Base-by-base conservation (phyloP, 345 rosid species). In the Reutealis trisperma region DNA sequence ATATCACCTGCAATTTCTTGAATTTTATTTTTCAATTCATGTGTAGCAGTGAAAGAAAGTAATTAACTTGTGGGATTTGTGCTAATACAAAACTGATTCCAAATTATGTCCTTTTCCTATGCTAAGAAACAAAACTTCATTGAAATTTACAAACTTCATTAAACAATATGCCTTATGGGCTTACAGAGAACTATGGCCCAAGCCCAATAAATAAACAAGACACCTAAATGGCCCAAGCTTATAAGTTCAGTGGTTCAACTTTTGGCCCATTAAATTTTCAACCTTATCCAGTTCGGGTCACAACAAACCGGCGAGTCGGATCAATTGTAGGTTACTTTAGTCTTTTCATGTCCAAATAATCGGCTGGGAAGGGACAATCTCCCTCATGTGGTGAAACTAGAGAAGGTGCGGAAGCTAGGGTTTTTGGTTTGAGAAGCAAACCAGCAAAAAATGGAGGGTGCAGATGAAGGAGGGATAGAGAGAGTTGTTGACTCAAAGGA, bases 401-500 rank as follows among this genome's bases (percentile, higher is more conserved):
- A 54, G 19, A 54, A 54, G n/a, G n/a, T 54, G 59, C 59, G 19
- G 59, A 11, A 64, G 18, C 22, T 78, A 84, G 83, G 89, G 87
- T 76, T 80, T 37, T 66, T 57, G 37, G 77, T 8, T 51, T 15
- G 6, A 2, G 44, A 67, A 60, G 0, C 15, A 12, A 27, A 60
- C 54, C n/a, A 21, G 2, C 44, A 18, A 75, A 34, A 34, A 52
- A 93, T 96, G 99, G 99, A 91, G 77, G 93, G 85, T 14, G 86
- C 81, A 45, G 97, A 88, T 7, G 98, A 87, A 78, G 89, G 83
- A 73, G 96, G 87, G 15, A 83, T 81, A 13, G 97, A 90, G 66
- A 82, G 88, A 67, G 75, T 85, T 59, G 84, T 83, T 2, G 97
- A 94, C 83, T 96, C 98, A 4, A 96, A 96, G 86, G 99, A 96